Evolutionary conservation across 352 stramenopile species (phyloP), one percentile per base, ranked within the genome.

Genomic region (Albugo laibachii): DNA sequence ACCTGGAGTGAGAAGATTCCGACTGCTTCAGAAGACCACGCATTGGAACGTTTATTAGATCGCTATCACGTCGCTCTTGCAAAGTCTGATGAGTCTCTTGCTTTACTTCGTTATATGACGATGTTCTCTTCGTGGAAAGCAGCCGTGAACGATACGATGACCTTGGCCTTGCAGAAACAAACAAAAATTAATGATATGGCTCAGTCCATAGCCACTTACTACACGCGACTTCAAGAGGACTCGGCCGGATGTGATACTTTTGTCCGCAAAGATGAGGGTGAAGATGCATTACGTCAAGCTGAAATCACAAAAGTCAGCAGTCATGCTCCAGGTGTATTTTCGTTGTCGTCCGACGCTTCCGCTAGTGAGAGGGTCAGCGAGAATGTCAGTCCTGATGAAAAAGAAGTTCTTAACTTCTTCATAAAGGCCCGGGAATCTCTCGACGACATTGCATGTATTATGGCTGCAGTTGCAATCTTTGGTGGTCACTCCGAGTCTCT

Each of bases 41-140:
- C 24, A 31, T 56, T 69, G 31, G 58, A 74, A 37, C 16, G 52
- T 19, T 35, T 58, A 27, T 53, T 82, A 15, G 66, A 79, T 49
- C 65, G 71, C 36, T 53, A 56, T 1, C 75, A 85, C 42, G 37
- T 80, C 24, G 66, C 62, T 16, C 48, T 68, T 1, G 63, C 66
- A 0, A 84, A 84, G 38, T 53, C 67, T 12, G 72, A 74, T 12
- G 78, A 88, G 39, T 66, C 65, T 27, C 55, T 88, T 1, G 53
- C 53, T 27, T 54, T 92, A 8, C 49, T 92, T 19, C 67, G 78
- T 1, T 88, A 85, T 52, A 56, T 92, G 6, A 85, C 66, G 1
- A 52, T 87, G 13, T 86, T 70, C 48, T 75, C 78, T 6, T 66
- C 66, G 11, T 92, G 78, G 78, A 83, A 78, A 54, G 56, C 83